phyloP scores from a whole-genome alignment of 805 yeast genomes.

The Millerozyma acaciae region DNA sequence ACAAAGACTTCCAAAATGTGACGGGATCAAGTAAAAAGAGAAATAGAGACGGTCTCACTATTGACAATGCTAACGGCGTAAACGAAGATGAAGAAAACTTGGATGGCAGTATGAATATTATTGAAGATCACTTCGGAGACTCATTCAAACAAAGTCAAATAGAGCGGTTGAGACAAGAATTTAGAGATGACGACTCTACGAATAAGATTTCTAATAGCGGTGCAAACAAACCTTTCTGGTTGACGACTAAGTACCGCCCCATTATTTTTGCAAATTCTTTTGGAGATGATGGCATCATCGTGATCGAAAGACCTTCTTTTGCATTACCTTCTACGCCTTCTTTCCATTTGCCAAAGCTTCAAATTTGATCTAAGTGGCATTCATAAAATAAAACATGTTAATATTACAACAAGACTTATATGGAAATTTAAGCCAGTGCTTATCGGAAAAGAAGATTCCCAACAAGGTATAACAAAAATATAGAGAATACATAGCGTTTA shows the following conservation, averaged over 20 bases:
- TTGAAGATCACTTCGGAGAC: conserved; percentile 25
- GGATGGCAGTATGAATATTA: conserved; percentile 20
- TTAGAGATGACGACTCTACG: conserved; percentile 36
- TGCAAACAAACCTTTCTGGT: conserved; percentile 58
- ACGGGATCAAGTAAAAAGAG: conserved; percentile 32
- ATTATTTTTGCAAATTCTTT: conserved; percentile 59
- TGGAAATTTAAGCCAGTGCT: too few relatives aligned
- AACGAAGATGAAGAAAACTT: conserved; percentile 15
- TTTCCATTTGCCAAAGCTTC: conserved; percentile 57
- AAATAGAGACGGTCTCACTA: conserved; percentile 39
- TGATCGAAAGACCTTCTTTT: conserved; percentile 72
- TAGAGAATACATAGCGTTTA: too few relatives aligned
- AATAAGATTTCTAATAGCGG: conserved; percentile 15
- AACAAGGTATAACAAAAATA: too few relatives aligned
- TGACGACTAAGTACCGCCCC: conserved; percentile 72
- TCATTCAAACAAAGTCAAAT: conserved; percentile 29
- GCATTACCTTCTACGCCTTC: conserved; percentile 59
- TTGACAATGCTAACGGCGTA: conserved; percentile 26
- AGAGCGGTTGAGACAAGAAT: conserved; percentile 34
- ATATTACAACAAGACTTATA: too few relatives aligned
- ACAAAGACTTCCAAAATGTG: conserved; percentile 23
- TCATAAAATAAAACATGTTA: too few relatives aligned
- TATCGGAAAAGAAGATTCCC: too few relatives aligned
- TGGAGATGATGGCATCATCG: conserved; percentile 54
- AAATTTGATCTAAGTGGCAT: conserved; percentile 18